phyloP scores from a whole-genome alignment of 78 protist genomes.

The Monosiga brevicollis region DNA sequence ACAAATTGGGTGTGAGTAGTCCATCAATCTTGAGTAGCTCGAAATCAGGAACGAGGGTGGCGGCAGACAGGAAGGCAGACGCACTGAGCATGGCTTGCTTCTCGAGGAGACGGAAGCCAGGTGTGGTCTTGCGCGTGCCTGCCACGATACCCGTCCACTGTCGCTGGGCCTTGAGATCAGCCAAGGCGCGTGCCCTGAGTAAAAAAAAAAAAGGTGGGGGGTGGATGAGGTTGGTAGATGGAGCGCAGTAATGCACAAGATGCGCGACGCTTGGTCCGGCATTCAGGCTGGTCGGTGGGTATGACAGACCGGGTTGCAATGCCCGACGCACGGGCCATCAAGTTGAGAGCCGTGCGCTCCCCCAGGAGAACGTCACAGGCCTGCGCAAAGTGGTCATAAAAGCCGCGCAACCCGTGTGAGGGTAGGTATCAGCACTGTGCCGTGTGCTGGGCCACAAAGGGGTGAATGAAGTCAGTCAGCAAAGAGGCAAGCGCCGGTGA shows the following conservation, averaged over 20 bases:
- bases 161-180: neutral
- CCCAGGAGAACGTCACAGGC: constrained; percentile 66
- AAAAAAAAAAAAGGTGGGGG: neutral
- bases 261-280: neutral
- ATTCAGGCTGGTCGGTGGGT: neutral
- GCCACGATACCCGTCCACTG: constrained; percentile 47
- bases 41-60: neutral
- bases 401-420: too few species aligned
- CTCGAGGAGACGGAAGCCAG: constrained; percentile 77
- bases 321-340: constrained; percentile 68
- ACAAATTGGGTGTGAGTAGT: neutral
- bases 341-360: constrained; percentile 80
- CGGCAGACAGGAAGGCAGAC: neutral
- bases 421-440: too few species aligned
- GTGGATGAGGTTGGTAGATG: neutral
- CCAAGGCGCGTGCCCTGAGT: constrained; percentile 6
- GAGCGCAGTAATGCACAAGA: neutral
- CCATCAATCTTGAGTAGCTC: neutral
- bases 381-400: constrained; percentile 53
- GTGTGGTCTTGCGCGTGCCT: constrained; percentile 91
- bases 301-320: constrained; percentile 49
- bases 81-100: constrained; percentile 62
- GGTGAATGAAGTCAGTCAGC: too few species aligned
- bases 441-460: too few species aligned
- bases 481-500: too few species aligned